phyloP scores from a whole-genome alignment of 2,329 filamentous ascomycete species.

The Paracamarosporium sp. region DNA sequence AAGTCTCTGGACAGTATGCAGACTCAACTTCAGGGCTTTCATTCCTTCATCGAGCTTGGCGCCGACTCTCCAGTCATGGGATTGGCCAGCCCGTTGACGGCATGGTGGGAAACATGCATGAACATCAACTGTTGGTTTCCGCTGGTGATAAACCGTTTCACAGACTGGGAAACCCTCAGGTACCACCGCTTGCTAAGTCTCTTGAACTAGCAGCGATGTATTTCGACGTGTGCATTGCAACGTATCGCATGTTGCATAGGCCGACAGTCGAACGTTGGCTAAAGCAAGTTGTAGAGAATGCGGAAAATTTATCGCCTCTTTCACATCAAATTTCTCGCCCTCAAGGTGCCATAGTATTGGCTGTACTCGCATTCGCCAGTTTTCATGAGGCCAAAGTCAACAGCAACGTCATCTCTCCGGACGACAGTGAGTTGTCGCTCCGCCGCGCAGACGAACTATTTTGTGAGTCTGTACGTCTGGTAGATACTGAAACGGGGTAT shows the following conservation, averaged over 20 bases:
- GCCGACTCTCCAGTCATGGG: conserved; percentile 68
- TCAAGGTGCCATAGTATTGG: conserved; percentile 47
- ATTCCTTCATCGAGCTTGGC: conserved; percentile 71
- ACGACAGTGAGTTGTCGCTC: conserved; percentile 29
- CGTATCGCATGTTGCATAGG: conserved; percentile 63
- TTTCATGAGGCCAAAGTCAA: conserved; percentile 53
- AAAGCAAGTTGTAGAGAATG: conserved; percentile 21
- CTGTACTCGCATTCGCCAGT: conserved; percentile 55
- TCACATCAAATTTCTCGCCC: conserved; percentile 52
- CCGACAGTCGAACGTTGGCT: conserved; percentile 59
- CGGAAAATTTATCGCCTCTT: conserved; percentile 31
- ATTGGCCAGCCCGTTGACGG: conserved; percentile 36
- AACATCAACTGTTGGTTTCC: conserved; percentile 55
- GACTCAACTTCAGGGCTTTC: conserved; percentile 60
- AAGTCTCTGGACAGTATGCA: conserved; percentile 63
- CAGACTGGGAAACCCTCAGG: conserved; percentile 34
- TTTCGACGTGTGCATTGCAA: conserved; percentile 66
- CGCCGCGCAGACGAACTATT: conserved; percentile 51
- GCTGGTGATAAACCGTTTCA: conserved; percentile 61
- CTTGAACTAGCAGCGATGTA: conserved; percentile 57
- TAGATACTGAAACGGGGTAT: conserved; percentile 56
- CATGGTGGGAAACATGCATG: conserved; percentile 20
- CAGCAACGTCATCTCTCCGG: conserved; percentile 28
- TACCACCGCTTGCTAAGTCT: conserved; percentile 20
- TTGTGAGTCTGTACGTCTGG: conserved; percentile 44